A percentile compares a stretch with the other conserved stretches of the same genome.
Evolutionary conservation across 169 alveolate species (phyloP).

Genomic region (Plasmodium cynomolgi): DNA sequence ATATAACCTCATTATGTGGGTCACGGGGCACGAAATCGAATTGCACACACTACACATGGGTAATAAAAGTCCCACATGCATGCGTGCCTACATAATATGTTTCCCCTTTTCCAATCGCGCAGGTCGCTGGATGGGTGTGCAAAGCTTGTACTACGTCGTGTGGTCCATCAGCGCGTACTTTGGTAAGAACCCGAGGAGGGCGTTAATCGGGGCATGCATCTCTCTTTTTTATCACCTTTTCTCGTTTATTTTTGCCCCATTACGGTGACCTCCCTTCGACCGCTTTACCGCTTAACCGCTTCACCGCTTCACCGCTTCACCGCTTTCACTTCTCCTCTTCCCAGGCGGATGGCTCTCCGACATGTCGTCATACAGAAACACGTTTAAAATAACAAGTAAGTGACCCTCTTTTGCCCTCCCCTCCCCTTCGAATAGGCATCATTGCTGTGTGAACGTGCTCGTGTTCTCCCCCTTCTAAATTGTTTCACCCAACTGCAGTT

Average conservation of each 20-base stretch:
- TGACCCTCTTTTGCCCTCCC: not conserved
- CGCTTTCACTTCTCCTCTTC: not conserved
- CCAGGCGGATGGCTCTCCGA: slow-evolving; percentile 74
- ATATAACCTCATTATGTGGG: not conserved
- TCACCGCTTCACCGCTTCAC: not conserved
- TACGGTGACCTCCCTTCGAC: not conserved
- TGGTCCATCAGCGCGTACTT: slow-evolving; percentile 73
- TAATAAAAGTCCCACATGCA: not conserved
- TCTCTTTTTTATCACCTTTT: not conserved
- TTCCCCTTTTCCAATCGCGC: not conserved
- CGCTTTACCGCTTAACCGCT: not conserved
- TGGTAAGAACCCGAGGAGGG: slow-evolving; percentile 8
- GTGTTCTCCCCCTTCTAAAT: not conserved
- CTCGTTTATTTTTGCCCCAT: not conserved
- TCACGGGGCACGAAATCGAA: not conserved
- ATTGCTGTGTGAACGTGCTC: not conserved
- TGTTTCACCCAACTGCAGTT: not conserved
- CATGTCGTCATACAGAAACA: slow-evolving; percentile 70
- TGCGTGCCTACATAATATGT: not conserved
- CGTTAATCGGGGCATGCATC: not conserved
- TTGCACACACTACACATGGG: not conserved
- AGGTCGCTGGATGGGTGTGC: slow-evolving; percentile 74
- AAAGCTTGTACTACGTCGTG: slow-evolving; percentile 60
- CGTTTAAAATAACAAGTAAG: slow-evolving; percentile 74
- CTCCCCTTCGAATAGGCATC: not conserved